Base-by-base conservation (phyloP, 805 yeast genomes). In the Blastobotrys americana region DNA sequence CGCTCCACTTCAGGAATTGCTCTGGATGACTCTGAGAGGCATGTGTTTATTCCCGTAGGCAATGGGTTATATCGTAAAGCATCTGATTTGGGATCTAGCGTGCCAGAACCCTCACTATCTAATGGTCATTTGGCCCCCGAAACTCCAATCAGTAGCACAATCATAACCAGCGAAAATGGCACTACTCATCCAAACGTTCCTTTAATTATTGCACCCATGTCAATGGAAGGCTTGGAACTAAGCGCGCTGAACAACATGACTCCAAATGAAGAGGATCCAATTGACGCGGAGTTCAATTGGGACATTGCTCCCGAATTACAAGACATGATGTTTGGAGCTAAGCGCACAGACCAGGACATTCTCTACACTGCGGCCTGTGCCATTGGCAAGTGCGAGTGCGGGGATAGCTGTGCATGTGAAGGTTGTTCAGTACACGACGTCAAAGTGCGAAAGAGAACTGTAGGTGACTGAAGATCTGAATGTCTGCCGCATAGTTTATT, bases 371-470 rank as follows among this genome's bases (percentile, higher is more conserved):
- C 68, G 15, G 52, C 58, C 15, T 65, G 69, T 41, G 63, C 61
- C 4, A 51, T 65, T 33, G 68, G 69, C 16, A 60, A 61, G 42
- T 65, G 69, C 41, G 54, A 59, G 16, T 65, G 69, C 42, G 69
- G 67, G 3, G 66, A 60, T 8, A 50, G 44, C 18, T 65, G 69
- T 41, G 46, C 50, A 21, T 65, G 69, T 43, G 58, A 55, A 6
- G 66, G 64, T 31, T 65, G 69, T 41, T 49, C 59, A 3, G 52
- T 52, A 1, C 62, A 58, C 44, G 58, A 56, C 41, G 49, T 25
- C 31, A 25, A 25, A 25, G 31, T 25, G 10, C 31, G n/a, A n/a
- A n/a, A n/a, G n/a, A n/a, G n/a, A n/a, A n/a, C n/a, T n/a, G n/a
- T n/a, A n/a, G n/a, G n/a, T n/a, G n/a, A n/a, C n/a, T n/a, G n/a